Conservation (phyloP, 192 early-diverging fungal species). For the Rhizoclosmatium sp. region DNA sequence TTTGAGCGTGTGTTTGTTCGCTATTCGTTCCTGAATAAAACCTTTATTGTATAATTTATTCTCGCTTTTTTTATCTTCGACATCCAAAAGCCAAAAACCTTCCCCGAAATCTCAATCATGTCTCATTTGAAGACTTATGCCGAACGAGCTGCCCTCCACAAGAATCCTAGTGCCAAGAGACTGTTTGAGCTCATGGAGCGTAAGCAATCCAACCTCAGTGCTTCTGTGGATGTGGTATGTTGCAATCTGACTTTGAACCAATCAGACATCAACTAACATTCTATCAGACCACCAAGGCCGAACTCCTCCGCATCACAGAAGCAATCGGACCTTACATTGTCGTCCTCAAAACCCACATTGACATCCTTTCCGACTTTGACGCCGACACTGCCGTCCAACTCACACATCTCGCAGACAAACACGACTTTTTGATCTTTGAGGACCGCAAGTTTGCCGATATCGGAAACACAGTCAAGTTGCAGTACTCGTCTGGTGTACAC, state of each 20-base stretch:
- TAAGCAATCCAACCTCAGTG: slow-evolving; percentile 90
- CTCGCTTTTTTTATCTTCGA: not conserved
- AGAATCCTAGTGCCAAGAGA: slow-evolving; percentile 77
- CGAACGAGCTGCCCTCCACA: slow-evolving; percentile 70
- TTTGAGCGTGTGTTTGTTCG: not conserved
- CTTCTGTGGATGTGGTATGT: slow-evolving; percentile 82
- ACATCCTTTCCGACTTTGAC: slow-evolving; percentile 95
- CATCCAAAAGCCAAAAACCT: not conserved
- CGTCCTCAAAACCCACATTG: slow-evolving; percentile 97
- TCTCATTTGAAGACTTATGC: slow-evolving; percentile 55
- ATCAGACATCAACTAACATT: too few relatives aligned
- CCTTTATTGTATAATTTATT: not conserved
- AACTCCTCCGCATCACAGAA: slow-evolving; percentile 88
- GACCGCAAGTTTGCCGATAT: slow-evolving; percentile 99
- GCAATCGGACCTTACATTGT: slow-evolving; percentile 90
- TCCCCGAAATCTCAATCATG: not conserved
- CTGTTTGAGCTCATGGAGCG: slow-evolving; percentile 85
- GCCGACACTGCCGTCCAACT: slow-evolving; percentile 78
- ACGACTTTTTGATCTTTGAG: slow-evolving; percentile 97
- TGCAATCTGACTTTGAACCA: too few relatives aligned
- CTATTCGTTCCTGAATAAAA: not conserved
- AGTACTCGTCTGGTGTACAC: slow-evolving; percentile 92
- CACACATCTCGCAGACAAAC: slow-evolving; percentile 76
- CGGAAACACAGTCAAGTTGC: slow-evolving; percentile 96
- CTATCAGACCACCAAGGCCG: slow-evolving; percentile 71